phyloP scores from a whole-genome alignment of 345 rosid species.

The Psidium friedrichsthalianum region DNA sequence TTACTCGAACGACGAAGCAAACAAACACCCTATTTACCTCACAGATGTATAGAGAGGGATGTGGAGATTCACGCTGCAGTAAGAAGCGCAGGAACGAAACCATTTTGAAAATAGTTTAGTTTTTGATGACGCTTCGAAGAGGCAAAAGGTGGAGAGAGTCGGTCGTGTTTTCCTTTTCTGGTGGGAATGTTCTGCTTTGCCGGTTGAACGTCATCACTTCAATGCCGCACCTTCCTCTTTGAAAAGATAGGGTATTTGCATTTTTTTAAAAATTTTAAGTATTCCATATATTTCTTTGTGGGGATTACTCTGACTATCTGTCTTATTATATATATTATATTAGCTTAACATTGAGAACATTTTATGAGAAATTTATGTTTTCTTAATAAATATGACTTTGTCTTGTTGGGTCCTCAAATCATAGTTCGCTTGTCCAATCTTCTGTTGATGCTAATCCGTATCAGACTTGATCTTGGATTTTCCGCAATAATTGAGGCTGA shows the following conservation, averaged over 20 bases:
- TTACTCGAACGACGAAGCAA: too few species aligned
- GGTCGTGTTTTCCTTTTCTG: not conserved
- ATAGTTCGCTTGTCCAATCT: too few species aligned
- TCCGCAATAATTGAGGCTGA: not conserved
- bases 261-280: too few species aligned
- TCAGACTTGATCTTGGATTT: not conserved
- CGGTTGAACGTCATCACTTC: not conserved
- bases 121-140: not conserved
- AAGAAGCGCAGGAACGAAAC: not conserved
- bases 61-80: not conserved
- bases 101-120: not conserved
- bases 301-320: too few species aligned
- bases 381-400: too few species aligned
- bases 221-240: not conserved
- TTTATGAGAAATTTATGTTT: too few species aligned
- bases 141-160: not conserved
- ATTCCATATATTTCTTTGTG: too few species aligned
- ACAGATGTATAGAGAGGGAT: too few species aligned
- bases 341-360: too few species aligned
- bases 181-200: not conserved
- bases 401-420: too few species aligned
- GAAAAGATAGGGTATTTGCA: not conserved
- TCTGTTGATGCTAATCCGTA: not conserved
- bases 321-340: too few species aligned
- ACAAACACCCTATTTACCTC: too few species aligned